Evolutionary conservation across 768 basidiomycete species (phyloP).

Genomic region (Hericium rajendrae): DNA sequence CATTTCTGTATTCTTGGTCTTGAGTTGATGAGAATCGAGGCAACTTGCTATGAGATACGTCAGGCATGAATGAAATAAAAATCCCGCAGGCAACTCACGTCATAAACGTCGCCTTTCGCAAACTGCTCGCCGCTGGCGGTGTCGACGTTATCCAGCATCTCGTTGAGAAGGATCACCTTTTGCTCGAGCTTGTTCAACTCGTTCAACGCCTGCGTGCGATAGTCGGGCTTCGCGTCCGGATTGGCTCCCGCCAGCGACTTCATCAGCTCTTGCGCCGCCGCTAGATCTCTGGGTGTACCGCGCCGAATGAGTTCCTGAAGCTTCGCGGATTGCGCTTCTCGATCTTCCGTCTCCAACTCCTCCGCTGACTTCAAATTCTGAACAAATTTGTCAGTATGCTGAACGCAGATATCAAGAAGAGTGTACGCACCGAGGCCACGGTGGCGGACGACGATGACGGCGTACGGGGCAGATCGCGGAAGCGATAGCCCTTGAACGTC

Average conservation of each 20-base stretch:
- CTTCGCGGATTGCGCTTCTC: slow-evolving; percentile 92
- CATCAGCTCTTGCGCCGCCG: slow-evolving; percentile 96
- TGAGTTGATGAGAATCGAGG: slow-evolving; percentile 67
- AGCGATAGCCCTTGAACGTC: slow-evolving; percentile 89
- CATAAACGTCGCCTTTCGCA: slow-evolving; percentile 85
- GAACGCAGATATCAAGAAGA: no score
- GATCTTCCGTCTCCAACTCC: slow-evolving; percentile 92
- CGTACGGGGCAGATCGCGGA: slow-evolving; percentile 41
- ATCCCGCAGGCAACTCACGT: slow-evolving; percentile 37
- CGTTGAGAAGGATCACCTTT: slow-evolving; percentile 89
- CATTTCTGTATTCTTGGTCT: slow-evolving; percentile 96
- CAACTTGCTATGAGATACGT: slow-evolving; percentile 65
- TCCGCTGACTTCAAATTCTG: slow-evolving; percentile 91
- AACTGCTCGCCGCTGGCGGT: slow-evolving; percentile 63
- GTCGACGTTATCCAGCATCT: slow-evolving; percentile 92
- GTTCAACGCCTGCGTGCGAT: slow-evolving; percentile 77
- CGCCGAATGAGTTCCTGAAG: slow-evolving; percentile 94
- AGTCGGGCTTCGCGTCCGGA: slow-evolving; percentile 90
- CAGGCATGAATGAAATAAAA: slow-evolving; percentile 2
- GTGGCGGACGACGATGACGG: slow-evolving; percentile 29
- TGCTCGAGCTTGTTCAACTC: slow-evolving; percentile 93
- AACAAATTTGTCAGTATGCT: background rate
- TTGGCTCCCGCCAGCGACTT: slow-evolving; percentile 91
- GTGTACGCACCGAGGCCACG: slow-evolving; percentile 23
- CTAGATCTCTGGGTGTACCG: slow-evolving; percentile 91